A percentile compares a stretch with the other conserved stretches of the same genome.
phyloP scores from a whole-genome alignment of 169 alveolate species.

The Plasmodium cynomolgi region DNA sequence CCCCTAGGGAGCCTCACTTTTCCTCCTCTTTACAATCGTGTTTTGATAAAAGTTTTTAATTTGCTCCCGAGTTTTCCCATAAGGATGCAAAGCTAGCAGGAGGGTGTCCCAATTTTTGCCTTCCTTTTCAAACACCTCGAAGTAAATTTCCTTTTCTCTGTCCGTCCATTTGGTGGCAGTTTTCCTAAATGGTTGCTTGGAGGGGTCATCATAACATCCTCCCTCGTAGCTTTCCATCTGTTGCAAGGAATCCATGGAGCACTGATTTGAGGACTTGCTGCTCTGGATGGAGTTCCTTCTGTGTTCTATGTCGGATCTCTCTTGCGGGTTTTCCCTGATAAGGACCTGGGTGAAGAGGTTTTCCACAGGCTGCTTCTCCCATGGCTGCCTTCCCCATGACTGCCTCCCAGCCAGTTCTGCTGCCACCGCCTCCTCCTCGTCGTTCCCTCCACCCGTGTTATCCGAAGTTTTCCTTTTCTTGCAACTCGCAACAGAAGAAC shows the following conservation, averaged over 20 bases:
- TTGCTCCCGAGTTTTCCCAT: constrained; percentile 78
- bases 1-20: constrained; percentile 2
- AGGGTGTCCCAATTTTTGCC: constrained; percentile 78
- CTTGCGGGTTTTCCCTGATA: background rate
- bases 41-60: constrained; percentile 78
- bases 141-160: constrained; percentile 74
- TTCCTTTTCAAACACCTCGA: constrained; percentile 21
- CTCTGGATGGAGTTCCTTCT: background rate
- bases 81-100: constrained; percentile 55
- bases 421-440: background rate
- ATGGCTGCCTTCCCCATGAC: background rate
- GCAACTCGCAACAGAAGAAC: background rate
- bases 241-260: background rate
- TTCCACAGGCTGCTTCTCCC: background rate
- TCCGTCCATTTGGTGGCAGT: constrained; percentile 77
- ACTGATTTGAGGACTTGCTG: constrained; percentile 1
- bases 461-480: background rate
- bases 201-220: constrained; percentile 4
- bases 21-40: constrained; percentile 27
- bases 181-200: constrained; percentile 31
- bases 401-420: background rate
- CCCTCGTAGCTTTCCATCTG: constrained; percentile 39
- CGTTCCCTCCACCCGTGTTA: background rate
- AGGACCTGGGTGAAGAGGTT: background rate
- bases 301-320: background rate